Evolutionary conservation across 192 early-diverging fungal species (phyloP), one percentile per base, ranked within the genome.

Genomic region (Coemansia javaensis): DNA sequence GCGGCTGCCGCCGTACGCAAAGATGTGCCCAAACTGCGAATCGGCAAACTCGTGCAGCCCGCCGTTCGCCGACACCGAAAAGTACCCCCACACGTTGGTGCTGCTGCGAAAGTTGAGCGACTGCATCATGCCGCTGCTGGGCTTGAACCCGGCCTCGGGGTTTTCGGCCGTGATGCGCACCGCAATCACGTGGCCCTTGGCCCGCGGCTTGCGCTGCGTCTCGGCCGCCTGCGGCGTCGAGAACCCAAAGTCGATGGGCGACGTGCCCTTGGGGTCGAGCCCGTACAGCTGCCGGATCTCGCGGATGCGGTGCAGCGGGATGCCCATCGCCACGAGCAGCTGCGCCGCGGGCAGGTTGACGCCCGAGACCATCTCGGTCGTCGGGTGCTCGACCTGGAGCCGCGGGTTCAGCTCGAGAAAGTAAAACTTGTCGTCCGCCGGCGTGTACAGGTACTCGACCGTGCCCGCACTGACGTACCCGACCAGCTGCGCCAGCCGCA

Each of bases 11-110:
- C 96, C 96, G 57, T 96, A 98, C 10, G 94, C 85, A 54, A 98
- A 98, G 47, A 98, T 90, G 76, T 98, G 96, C 27, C 96, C 96
- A 58, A 98, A 98, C 75, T 98, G 96, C 21, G 90, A 94, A 64
- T 98, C 96, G n/a, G 96, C 96, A 79, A 87, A 98, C 65, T 98
- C 96, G 75, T 98, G 96, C 51, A 98, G 81, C 51, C 93, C 94
- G 53, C 96, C 94, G 24, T 87, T 85, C 20, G 91, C 81, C 57
- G 85, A 90, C 33, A 98, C 94, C 7, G 90, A 93, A 75, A 98
- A 98, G 80, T 97, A 97, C n/a, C 96, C 96, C 96, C 96, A 97
- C 25, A 98, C 96, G 46, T 96, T 96, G 34, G 84, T 90, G 66
- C 89, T 90, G 47, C 83, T 87, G 31, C 93, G 77, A 80, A 98